Percentiles rank a stretch among this genome's conserved stretches.
Conservation (phyloP, 177 flowering plant species). For the Vitis hybrid region DNA sequence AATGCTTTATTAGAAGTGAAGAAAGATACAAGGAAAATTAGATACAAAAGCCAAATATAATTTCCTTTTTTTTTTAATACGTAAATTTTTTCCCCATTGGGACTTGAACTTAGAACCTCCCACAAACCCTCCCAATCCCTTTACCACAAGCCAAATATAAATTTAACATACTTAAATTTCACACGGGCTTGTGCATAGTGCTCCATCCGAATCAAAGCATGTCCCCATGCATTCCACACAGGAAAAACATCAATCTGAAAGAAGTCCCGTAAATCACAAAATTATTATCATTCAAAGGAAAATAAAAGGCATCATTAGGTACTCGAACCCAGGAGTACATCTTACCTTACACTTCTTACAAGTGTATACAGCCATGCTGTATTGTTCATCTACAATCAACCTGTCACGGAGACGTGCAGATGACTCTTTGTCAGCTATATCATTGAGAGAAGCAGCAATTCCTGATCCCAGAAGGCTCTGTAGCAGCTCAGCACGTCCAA, state of each 20-base stretch:
- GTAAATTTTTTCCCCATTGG: too few relatives aligned
- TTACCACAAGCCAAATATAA: not conserved
- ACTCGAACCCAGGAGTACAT: not conserved
- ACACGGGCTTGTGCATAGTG: constrained; percentile 98
- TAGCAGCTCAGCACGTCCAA: constrained; percentile 94
- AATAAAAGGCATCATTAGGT: not conserved
- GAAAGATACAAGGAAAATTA: not conserved
- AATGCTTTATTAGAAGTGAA: not conserved
- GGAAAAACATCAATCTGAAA: constrained; percentile 91
- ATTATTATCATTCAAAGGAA: not conserved
- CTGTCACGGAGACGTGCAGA: constrained; percentile 87
- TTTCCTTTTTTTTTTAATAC: too few relatives aligned
- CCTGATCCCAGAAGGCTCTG: constrained; percentile 97
- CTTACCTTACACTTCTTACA: constrained; percentile 96
- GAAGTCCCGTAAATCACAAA: constrained; percentile 7
- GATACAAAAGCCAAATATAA: not conserved
- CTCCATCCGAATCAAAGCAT: constrained; percentile 94
- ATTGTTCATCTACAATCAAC: constrained; percentile 79
- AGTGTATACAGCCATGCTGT: constrained; percentile 98
- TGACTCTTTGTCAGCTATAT: constrained; percentile 88
- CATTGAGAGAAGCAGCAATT: constrained; percentile 95
- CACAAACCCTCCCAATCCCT: too few relatives aligned
- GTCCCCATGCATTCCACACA: constrained; percentile 99
- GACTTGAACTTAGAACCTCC: too few relatives aligned
- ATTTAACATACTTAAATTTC: constrained; percentile 73